Evolutionary conservation across 805 yeast species (phyloP), one percentile per base, ranked within the genome.

Genomic region (Myxozyma neglecta): DNA sequence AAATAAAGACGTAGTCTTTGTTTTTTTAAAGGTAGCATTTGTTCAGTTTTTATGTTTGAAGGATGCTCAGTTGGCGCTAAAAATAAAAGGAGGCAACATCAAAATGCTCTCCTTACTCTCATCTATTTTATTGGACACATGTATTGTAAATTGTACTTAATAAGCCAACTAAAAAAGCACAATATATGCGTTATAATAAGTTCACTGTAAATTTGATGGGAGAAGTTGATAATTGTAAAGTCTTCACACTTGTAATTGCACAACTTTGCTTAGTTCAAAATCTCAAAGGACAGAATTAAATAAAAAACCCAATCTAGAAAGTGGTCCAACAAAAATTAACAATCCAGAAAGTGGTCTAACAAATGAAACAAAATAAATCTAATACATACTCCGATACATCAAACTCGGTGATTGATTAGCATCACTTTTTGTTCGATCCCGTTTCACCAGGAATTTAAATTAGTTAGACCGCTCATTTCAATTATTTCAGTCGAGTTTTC

Each of bases 111-210:
- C n/a, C 42, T 39, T 39, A 39, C 46, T 42, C 14, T 42, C 46
- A 42, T 42, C 46, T 42, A 42, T 42, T 42, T 42, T 42, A 13
- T 39, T 42, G 9, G 46, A 42, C 46, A 13, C 46, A 42, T 42
- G 46, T 50, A 49, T 47, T 56, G 59, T 56, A 56, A 20, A 55
- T 46, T 46, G 46, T 56, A 48, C 50, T 40, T 54, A 48, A 56
- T 49, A 48, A 54, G 49, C 54, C 46, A 20, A 42, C 46, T 18
- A 29, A 18, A 43, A 6, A n/a, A 18, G 18, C 40, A 10, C 18
- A 20, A 52, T 24, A n/a, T 53, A 13, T 53, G 44, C 56, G n/a
- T 20, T 20, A 20, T 4, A 39, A 29, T 36, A 18, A 13, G 32
- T 6, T 9, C 1, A 9, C 20, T 3, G 44, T 45, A n/a, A 13